These are phyloP conservation scores for Karstenula rhodostoma DNA, from an alignment of 2,329 filamentous ascomycete genomes.

Conservation along the genomic window DNA sequence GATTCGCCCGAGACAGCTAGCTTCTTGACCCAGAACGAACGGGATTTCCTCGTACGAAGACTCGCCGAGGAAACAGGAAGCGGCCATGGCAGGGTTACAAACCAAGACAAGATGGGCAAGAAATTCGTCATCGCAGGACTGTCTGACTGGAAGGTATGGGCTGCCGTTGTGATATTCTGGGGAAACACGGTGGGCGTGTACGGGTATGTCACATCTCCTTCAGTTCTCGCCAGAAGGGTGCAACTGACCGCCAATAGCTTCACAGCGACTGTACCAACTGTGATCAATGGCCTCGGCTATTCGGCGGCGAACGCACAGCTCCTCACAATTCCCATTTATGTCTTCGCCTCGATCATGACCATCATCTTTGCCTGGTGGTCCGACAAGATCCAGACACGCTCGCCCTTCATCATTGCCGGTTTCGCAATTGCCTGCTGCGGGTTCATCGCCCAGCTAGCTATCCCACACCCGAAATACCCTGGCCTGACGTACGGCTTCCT, in stretches of 20 bases:
- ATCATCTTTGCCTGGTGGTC: conserved; percentile 57
- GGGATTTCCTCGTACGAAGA: conserved; percentile 42
- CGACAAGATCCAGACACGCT: conserved; percentile 62
- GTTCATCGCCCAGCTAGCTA: conserved; percentile 63
- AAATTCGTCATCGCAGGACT: conserved; percentile 60
- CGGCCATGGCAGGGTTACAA: conserved; percentile 55
- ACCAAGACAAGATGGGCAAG: conserved; percentile 58
- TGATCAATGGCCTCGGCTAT: conserved; percentile 54
- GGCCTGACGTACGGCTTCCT: conserved; percentile 56
- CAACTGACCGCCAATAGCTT: conserved; percentile 33
- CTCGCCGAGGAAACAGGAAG: conserved; percentile 54
- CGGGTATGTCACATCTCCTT: conserved; percentile 31
- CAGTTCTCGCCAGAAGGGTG: background rate
- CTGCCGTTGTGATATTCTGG: conserved; percentile 49
- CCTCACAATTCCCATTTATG: conserved; percentile 53
- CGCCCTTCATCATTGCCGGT: conserved; percentile 62
- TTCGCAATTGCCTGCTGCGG: conserved; percentile 61
- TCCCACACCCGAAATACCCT: conserved; percentile 52
- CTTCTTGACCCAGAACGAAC: conserved; percentile 45
- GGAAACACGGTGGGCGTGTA: conserved; percentile 49
- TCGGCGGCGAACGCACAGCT: conserved; percentile 52
- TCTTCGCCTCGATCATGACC: conserved; percentile 52
- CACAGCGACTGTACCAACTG: conserved; percentile 52
- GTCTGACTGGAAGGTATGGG: conserved; percentile 48
- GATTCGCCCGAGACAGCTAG: conserved; percentile 56